Conservation (phyloP, 805 yeast species). For the Metschnikowia cubensis region DNA sequence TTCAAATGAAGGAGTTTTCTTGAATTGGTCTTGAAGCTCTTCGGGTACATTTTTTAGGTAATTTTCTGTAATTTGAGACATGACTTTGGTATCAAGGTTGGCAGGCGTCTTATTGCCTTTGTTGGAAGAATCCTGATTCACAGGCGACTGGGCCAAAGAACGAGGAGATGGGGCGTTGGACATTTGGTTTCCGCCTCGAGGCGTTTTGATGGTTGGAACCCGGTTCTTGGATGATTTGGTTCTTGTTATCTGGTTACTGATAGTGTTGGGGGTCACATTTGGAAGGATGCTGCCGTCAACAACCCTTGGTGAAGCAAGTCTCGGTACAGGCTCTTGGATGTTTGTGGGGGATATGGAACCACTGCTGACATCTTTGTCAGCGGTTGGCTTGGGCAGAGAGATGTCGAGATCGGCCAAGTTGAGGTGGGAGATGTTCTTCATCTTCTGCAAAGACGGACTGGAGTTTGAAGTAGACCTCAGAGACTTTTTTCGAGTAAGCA, state of each 20-base stretch:
- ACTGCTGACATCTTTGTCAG: conserved; percentile 10
- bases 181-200: background rate
- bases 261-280: background rate
- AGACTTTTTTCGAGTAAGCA: conserved; percentile 3
- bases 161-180: background rate
- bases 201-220: background rate
- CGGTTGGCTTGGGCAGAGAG: conserved; percentile 10
- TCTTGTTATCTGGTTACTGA: conserved; percentile 1
- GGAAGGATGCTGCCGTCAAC: background rate
- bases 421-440: conserved; percentile 38
- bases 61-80: conserved; percentile 26
- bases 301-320: conserved; percentile 5
- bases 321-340: conserved; percentile 7
- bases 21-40: conserved; percentile 33
- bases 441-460: conserved; percentile 18
- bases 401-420: conserved; percentile 31
- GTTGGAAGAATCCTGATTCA: background rate
- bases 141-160: background rate
- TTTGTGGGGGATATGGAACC: conserved; percentile 22
- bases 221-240: conserved; percentile 3
- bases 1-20: conserved; percentile 40
- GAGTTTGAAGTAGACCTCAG: background rate
- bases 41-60: conserved; percentile 32
- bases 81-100: conserved; percentile 14
- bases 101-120: conserved; percentile 1